Evolutionary conservation across 2,329 filamentous ascomycete species (phyloP).

Genomic region (Celoporthe dispersa): DNA sequence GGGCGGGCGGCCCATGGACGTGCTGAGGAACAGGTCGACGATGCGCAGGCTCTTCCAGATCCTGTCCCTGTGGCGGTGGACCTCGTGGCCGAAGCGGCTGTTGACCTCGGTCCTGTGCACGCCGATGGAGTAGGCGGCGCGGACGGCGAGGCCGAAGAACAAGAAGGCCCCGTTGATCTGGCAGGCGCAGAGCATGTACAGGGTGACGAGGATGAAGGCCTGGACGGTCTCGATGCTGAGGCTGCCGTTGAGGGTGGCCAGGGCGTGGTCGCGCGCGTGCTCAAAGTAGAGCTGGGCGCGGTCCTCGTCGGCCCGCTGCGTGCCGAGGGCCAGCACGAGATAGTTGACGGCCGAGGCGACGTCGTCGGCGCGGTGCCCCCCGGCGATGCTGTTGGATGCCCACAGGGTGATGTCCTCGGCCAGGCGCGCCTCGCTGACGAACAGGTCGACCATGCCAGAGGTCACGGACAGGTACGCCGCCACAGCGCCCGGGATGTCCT

Average conservation of each 20-base stretch:
- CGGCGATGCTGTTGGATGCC: conserved; percentile 41
- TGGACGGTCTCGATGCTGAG: conserved; percentile 55
- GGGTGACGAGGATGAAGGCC: conserved; percentile 53
- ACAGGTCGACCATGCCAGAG: conserved; percentile 53
- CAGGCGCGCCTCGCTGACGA: conserved; percentile 45
- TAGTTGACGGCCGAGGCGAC: conserved; percentile 50
- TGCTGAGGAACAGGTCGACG: conserved; percentile 57
- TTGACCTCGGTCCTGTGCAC: conserved; percentile 60
- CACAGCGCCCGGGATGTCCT: conserved; percentile 39
- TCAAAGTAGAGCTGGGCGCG: conserved; percentile 53
- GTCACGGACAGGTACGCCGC: conserved; percentile 46
- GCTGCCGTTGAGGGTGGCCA: conserved; percentile 50
- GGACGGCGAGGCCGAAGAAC: conserved; percentile 57
- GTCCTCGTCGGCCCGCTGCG: conserved; percentile 47
- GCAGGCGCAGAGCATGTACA: conserved; percentile 59
- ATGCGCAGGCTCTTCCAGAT: conserved; percentile 59
- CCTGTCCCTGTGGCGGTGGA: conserved; percentile 50
- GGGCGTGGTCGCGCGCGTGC: conserved; percentile 51
- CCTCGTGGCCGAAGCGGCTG: conserved; percentile 50
- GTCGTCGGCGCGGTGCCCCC: conserved; percentile 42
- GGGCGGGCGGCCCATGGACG: conserved; percentile 58
- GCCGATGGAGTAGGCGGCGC: conserved; percentile 58
- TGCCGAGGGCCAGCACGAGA: conserved; percentile 56
- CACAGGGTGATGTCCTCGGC: conserved; percentile 47
- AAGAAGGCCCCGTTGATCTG: conserved; percentile 60